These are phyloP conservation scores for rapeseed (Brassica napus) DNA, from an alignment of 345 rosid species.

Conservation along the genomic window DNA sequence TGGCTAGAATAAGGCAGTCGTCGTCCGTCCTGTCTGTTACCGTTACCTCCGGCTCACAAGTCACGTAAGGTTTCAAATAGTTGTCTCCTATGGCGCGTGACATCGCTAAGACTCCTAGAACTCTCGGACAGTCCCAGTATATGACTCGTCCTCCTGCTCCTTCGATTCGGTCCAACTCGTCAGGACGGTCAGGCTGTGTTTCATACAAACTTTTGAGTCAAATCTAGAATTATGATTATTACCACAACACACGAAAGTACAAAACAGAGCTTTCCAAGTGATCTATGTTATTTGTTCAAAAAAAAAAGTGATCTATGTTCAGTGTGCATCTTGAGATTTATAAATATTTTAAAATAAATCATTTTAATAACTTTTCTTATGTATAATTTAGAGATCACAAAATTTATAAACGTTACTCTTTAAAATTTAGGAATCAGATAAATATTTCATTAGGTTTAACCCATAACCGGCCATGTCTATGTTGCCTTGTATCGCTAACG, in stretches of 20 bases:
- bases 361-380: not conserved
- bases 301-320: not conserved
- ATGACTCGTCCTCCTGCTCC: slow-evolving; percentile 80
- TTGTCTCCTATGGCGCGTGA: slow-evolving; percentile 90
- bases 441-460: not conserved
- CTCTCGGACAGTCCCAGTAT: slow-evolving; percentile 83
- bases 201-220: not conserved
- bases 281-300: not conserved
- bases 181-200: slow-evolving; percentile 84
- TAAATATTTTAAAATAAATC: too few species aligned
- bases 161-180: slow-evolving; percentile 71
- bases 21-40: slow-evolving; percentile 58
- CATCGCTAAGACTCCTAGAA: slow-evolving; percentile 77
- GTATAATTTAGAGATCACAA: not conserved
- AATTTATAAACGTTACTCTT: not conserved
- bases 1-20: slow-evolving; percentile 75
- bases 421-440: not conserved
- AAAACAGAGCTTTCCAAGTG: not conserved
- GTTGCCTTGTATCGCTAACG: too few species aligned
- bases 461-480: too few species aligned
- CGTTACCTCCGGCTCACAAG: slow-evolving; percentile 72
- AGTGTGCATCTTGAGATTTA: not conserved
- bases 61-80: slow-evolving; percentile 85
- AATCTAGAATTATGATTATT: not conserved
- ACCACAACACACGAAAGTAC: not conserved